Conservation (phyloP, 1,284 basidiomycete genomes). For the Cutaneotrichosporon curvatum region DNA sequence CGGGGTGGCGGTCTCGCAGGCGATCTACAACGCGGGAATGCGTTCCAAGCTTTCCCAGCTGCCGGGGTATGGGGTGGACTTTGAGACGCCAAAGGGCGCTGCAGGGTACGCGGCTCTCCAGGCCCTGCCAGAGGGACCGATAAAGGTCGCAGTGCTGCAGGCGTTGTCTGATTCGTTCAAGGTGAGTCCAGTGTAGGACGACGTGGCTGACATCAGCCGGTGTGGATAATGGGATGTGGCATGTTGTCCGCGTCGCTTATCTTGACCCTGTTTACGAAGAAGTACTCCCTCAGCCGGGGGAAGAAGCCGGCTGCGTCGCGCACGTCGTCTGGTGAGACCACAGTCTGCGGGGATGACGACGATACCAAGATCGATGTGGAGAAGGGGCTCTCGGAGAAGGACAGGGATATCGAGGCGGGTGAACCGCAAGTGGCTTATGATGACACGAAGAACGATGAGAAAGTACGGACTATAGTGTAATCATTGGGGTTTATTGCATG, state of each 20-base stretch:
- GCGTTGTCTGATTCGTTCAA: constrained; percentile 28
- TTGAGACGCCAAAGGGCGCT: constrained; percentile 24
- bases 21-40: constrained; percentile 35
- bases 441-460: too few species aligned
- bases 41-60: constrained; percentile 24
- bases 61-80: constrained; percentile 31
- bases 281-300: constrained; percentile 16
- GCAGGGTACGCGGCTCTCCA: constrained; percentile 31
- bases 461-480: too few species aligned
- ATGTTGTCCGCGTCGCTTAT: constrained; percentile 22
- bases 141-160: constrained; percentile 21
- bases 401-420: too few species aligned
- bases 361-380: too few species aligned
- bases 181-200: background rate
- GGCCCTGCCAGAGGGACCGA: constrained; percentile 27
- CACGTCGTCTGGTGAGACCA: too few species aligned
- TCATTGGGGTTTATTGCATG: too few species aligned
- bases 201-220: constrained; percentile 11
- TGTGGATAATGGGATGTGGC: constrained; percentile 27
- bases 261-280: constrained; percentile 20
- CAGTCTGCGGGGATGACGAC: too few species aligned
- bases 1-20: constrained; percentile 26
- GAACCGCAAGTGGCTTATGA: too few species aligned
- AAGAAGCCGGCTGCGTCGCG: background rate
- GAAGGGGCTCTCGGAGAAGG: too few species aligned